phyloP scores from a whole-genome alignment of 1,284 basidiomycete genomes.

The Microbotryum scabiosae region DNA sequence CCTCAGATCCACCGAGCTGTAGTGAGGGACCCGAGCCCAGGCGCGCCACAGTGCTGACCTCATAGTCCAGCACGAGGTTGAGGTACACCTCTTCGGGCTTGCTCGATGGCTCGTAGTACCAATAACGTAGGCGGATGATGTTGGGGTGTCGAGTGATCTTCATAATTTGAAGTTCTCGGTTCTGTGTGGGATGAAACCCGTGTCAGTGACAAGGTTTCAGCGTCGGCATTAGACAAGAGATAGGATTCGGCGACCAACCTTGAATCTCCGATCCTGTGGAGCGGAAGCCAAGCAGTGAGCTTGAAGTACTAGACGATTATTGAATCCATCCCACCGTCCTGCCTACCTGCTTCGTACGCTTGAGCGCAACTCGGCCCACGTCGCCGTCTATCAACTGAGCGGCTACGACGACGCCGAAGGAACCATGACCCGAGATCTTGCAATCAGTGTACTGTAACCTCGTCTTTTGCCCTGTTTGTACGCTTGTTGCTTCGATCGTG shows the following conservation, averaged over 20 bases:
- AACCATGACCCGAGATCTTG: constrained; percentile 10
- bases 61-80: constrained; percentile 92
- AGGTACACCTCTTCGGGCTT: constrained; percentile 98
- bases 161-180: constrained; percentile 99
- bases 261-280: constrained; percentile 98
- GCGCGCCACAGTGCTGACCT: no score
- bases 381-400: constrained; percentile 10
- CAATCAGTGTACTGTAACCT: neutral
- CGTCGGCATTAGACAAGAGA: no score
- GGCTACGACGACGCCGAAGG: constrained; percentile 13
- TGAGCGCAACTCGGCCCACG: constrained; percentile 34
- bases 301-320: no score
- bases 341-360: constrained; percentile 84
- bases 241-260: constrained; percentile 52
- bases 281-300: constrained; percentile 60
- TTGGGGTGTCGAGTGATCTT: constrained; percentile 85
- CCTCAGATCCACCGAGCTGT: constrained; percentile 38
- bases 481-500: constrained; percentile 2
- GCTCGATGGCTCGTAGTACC: constrained; percentile 93
- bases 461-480: constrained; percentile 1
- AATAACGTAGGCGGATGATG: constrained; percentile 90
- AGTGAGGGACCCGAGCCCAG: constrained; percentile 36
- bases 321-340: no score
- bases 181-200: constrained; percentile 48
- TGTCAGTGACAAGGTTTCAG: neutral